These are phyloP conservation scores for Penicillium lagena DNA, from an alignment of 495 filamentous ascomycete species.

Conservation along the genomic window DNA sequence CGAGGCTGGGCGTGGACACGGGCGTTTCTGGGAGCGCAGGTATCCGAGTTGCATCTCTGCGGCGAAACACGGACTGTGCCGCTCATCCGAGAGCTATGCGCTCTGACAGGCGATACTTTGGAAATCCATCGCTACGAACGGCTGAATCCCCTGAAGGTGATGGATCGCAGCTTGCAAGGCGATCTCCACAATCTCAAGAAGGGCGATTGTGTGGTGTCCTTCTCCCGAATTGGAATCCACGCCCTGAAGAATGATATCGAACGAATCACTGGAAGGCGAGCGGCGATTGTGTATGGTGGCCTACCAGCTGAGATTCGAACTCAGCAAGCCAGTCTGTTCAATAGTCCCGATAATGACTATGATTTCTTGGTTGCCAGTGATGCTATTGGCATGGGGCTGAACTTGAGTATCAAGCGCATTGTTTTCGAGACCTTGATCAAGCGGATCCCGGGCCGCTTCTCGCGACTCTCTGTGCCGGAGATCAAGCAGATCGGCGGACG, in stretches of 20 bases:
- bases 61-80: conserved; percentile 81
- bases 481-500: conserved; percentile 94
- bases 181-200: conserved; percentile 64
- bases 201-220: conserved; percentile 85
- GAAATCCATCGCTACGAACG: conserved; percentile 76
- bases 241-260: conserved; percentile 75
- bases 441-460: conserved; percentile 43
- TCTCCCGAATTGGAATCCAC: conserved; percentile 78
- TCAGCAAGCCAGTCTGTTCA: conserved; percentile 86
- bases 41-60: conserved; percentile 87
- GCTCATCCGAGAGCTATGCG: conserved; percentile 73
- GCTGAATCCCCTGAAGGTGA: conserved; percentile 67
- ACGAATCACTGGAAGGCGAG: conserved; percentile 61
- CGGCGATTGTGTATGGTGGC: conserved; percentile 88
- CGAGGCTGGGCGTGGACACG: conserved; percentile 98
- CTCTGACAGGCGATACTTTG: conserved; percentile 74
- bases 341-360: conserved; percentile 89
- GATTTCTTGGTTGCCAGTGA: conserved; percentile 92
- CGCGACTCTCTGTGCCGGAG: conserved; percentile 59
- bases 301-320: conserved; percentile 89
- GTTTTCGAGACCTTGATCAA: conserved; percentile 78
- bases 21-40: conserved; percentile 79
- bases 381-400: conserved; percentile 96
- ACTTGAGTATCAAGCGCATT: conserved; percentile 86
- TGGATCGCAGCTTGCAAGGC: conserved; percentile 53